These are phyloP conservation scores for Hortiboletus campestris DNA, from an alignment of 768 basidiomycete species.

Conservation along the genomic window DNA sequence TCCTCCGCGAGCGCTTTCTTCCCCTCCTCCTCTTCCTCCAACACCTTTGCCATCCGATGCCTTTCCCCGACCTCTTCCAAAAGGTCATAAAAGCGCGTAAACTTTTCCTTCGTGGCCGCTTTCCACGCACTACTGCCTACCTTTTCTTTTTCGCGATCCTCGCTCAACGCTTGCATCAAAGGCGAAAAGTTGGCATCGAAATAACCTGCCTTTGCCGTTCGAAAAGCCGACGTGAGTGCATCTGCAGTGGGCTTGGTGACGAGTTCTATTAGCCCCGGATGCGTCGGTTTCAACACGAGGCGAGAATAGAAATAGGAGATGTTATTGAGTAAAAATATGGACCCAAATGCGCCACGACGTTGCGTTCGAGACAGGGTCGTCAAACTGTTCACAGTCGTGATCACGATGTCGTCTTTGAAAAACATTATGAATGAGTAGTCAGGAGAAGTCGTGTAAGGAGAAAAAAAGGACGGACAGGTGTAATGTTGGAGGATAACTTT, in stretches of 20 bases:
- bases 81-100: conserved; percentile 76
- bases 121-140: conserved; percentile 44
- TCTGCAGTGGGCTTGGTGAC: conserved; percentile 64
- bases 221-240: conserved; percentile 63
- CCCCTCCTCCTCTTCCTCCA: conserved; percentile 68
- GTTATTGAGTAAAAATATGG: conserved; percentile 82
- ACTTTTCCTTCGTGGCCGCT: conserved; percentile 75
- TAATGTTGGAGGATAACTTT: conserved; percentile 70
- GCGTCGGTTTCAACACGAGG: conserved; percentile 51
- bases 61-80: conserved; percentile 78
- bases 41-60: conserved; percentile 63
- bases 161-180: conserved; percentile 59
- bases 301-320: conserved; percentile 64
- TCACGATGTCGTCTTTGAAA: conserved; percentile 70
- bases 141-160: conserved; percentile 48
- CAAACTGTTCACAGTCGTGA: conserved; percentile 58
- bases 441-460: not conserved
- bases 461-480: conserved; percentile 49
- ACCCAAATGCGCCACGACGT: conserved; percentile 62
- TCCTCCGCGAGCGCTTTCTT: conserved; percentile 66
- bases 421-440: not conserved
- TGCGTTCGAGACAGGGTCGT: conserved; percentile 60
- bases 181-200: conserved; percentile 82
- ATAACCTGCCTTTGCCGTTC: conserved; percentile 80
- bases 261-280: conserved; percentile 45